phyloP scores from a whole-genome alignment of 2,329 filamentous ascomycete genomes.

The Cladophialophora bantiana region DNA sequence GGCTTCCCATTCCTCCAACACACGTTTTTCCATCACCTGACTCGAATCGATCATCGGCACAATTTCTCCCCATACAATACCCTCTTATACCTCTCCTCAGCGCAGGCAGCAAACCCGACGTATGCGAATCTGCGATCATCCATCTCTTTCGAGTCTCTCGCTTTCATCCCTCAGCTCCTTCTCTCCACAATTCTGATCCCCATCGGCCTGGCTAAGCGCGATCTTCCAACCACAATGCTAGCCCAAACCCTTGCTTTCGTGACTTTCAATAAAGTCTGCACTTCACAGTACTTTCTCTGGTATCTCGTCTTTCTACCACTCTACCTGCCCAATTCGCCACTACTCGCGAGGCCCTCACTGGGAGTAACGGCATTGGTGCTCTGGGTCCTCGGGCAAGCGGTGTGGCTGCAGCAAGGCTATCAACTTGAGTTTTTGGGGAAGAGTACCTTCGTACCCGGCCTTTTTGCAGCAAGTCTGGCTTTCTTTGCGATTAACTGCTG shows the following conservation, averaged over 20 bases:
- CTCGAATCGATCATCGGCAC: constrained; percentile 92
- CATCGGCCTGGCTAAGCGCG: constrained; percentile 48
- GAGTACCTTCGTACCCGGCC: constrained; percentile 83
- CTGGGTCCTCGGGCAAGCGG: constrained; percentile 72
- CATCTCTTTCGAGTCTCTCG: constrained; percentile 73
- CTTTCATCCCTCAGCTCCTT: constrained; percentile 86
- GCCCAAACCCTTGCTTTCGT: constrained; percentile 97
- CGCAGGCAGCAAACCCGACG: constrained; percentile 54
- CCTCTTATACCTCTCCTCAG: constrained; percentile 84
- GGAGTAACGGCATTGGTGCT: constrained; percentile 71
- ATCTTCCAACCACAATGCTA: constrained; percentile 80
- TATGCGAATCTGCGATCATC: constrained; percentile 40
- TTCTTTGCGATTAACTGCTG: constrained; percentile 90
- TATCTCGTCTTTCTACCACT: constrained; percentile 93
- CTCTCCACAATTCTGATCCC: constrained; percentile 80
- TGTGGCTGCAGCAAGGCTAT: constrained; percentile 79
- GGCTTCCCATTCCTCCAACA: constrained; percentile 82
- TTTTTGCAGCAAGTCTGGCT: constrained; percentile 75
- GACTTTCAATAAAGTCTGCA: constrained; percentile 98
- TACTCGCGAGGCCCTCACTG: constrained; percentile 61
- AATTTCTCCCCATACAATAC: constrained; percentile 98
- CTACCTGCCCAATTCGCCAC: constrained; percentile 80
- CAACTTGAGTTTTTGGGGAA: constrained; percentile 78
- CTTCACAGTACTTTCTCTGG: constrained; percentile 99
- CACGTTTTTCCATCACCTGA: constrained; percentile 92